Base-by-base conservation (phyloP, 495 filamentous ascomycete species). In the Xylaria acuta region DNA sequence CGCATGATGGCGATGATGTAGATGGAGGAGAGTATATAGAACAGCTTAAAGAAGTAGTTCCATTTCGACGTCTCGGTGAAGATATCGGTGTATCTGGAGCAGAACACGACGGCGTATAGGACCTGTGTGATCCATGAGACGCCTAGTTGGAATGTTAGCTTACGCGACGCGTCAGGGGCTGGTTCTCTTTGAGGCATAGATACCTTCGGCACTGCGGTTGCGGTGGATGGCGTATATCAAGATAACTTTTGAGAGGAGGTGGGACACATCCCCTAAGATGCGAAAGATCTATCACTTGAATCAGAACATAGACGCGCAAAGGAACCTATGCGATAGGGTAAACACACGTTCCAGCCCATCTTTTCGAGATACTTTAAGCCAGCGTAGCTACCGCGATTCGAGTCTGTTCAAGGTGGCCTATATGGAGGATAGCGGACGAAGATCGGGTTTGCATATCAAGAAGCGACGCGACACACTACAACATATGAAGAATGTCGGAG, bases 41-140 rank as follows among this genome's bases (percentile, higher is more conserved):
- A 93, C 58, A 95, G 82, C 84, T 98, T 98, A 74, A 93, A 87
- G 71, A 92, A 83, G 73, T 88, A 87, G 81, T 95, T 93, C 86
- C 92, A 92, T 56, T 75, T 69, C 38, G 76, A 82, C 27, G 73
- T 70, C 64, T 80, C 75, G 27, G 81, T 79, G 76, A 97, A 91
- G 71, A 98, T 83, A 78, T 98, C 93, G 36, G 94, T 88, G 82
- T 99, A 98, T 60, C 97, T 90, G 16, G 92, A 90, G 67, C 92
- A 78, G 83, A 98, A 99, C 47, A 99, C 95, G 68, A 90, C 73
- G 38, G 89, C 88, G 83, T 99, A 99, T 75, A 99, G 90, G 54
- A 89, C 84, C 81, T 99, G 96, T 0, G 95, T 97, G 71, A 99
- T 92, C 74, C 98, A 89, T n/a, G 95, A 97, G 65, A 98, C 90